These are phyloP conservation scores for Penicillium sp. DNA, from an alignment of 2,329 filamentous ascomycete species.

Conservation along the genomic window DNA sequence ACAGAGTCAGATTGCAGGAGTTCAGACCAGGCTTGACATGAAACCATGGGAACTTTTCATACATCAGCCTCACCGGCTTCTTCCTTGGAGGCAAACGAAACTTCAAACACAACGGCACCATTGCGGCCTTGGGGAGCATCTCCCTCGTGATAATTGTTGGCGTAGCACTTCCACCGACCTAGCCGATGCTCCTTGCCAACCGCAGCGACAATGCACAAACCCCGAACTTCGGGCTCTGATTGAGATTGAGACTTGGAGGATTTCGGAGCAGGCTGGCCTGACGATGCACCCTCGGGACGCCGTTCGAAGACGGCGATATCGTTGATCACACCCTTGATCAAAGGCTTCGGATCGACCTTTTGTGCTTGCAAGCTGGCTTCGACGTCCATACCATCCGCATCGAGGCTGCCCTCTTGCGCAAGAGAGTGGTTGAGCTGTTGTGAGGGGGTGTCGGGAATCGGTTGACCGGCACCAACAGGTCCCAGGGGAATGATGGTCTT, in stretches of 20 bases:
- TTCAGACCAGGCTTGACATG: background rate
- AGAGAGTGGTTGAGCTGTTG: constrained; percentile 34
- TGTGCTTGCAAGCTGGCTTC: constrained; percentile 18
- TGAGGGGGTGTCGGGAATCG: constrained; percentile 27
- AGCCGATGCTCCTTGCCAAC: constrained; percentile 81
- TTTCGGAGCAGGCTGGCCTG: constrained; percentile 17
- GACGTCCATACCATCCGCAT: constrained; percentile 24
- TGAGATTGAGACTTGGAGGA: constrained; percentile 22
- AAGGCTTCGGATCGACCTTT: constrained; percentile 27
- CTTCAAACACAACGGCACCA: constrained; percentile 81
- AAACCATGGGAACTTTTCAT: constrained; percentile 14
- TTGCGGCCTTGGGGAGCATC: constrained; percentile 58
- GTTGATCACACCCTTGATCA: constrained; percentile 75
- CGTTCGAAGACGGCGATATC: constrained; percentile 83
- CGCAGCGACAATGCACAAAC: constrained; percentile 78
- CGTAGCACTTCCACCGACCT: constrained; percentile 67
- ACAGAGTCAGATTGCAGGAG: background rate
- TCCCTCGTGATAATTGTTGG: constrained; percentile 37
- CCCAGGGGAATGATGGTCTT: constrained; percentile 69
- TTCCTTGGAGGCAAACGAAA: constrained; percentile 48
- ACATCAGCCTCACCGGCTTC: constrained; percentile 16
- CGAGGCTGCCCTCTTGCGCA: constrained; percentile 27
- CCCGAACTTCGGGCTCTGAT: constrained; percentile 47
- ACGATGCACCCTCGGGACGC: constrained; percentile 45
- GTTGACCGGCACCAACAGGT: constrained; percentile 49